phyloP scores from a whole-genome alignment of 202 grass and related monocot species.

The Bolboschoenoplectus hybrid region DNA sequence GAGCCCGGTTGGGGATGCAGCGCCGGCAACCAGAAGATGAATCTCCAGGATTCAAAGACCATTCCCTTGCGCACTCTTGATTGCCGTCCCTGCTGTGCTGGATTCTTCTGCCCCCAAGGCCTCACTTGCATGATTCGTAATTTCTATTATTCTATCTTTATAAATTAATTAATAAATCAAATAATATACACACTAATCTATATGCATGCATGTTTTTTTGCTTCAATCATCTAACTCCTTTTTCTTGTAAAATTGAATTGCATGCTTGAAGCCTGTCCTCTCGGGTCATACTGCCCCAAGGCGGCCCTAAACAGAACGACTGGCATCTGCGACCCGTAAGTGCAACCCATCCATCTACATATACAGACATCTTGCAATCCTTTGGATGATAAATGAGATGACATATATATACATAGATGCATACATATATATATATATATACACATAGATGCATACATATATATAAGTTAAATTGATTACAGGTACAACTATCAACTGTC shows the following conservation, averaged over 20 bases:
- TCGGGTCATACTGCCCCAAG: slow-evolving; percentile 77
- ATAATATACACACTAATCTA: neutral
- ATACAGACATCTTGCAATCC: neutral
- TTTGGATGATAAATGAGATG: neutral
- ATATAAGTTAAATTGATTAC: slow-evolving; percentile 14
- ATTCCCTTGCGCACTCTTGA: slow-evolving; percentile 58
- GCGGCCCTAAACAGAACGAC: slow-evolving; percentile 71
- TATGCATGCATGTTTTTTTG: neutral
- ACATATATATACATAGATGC: neutral
- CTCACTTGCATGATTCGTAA: slow-evolving; percentile 98
- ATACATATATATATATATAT: neutral
- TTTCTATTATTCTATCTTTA: neutral
- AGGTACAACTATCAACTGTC: slow-evolving; percentile 86
- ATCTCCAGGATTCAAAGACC: slow-evolving; percentile 56
- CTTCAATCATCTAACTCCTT: neutral
- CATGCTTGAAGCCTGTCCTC: slow-evolving; percentile 66
- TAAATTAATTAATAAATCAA: too few species aligned
- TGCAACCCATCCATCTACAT: neutral
- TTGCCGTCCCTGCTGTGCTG: slow-evolving; percentile 71
- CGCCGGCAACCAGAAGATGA: slow-evolving; percentile 43
- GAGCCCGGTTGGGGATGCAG: slow-evolving; percentile 87
- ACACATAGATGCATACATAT: too few species aligned
- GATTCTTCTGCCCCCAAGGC: slow-evolving; percentile 93
- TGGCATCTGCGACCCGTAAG: slow-evolving; percentile 90
- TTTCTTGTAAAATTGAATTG: slow-evolving; percentile 2